Evolutionary conservation across 75 land plant species (phyloP).

Genomic region (Picea sitchensis): DNA sequence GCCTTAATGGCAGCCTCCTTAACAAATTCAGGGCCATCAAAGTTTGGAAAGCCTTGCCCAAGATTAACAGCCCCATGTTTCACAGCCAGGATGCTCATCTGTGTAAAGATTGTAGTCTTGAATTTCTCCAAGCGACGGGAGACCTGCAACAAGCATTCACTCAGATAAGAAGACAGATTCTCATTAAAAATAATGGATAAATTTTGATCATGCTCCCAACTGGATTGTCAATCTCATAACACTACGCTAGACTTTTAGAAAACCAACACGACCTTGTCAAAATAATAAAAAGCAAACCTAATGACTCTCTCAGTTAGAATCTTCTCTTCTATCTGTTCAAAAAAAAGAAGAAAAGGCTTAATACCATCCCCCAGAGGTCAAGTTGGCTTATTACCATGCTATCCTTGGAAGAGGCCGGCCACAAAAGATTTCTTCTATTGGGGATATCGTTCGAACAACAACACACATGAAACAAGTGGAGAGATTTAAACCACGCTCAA

Average conservation of each 20-base stretch:
- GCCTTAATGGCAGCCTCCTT: conserved; percentile 96
- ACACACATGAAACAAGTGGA: too few relatives aligned
- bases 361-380: too few relatives aligned
- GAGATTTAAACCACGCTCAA: too few relatives aligned
- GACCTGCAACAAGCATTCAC: conserved; percentile 37
- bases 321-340: too few relatives aligned
- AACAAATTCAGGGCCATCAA: conserved; percentile 96
- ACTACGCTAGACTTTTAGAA: background rate
- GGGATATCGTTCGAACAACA: too few relatives aligned
- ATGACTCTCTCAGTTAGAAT: too few relatives aligned
- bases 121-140: conserved; percentile 90
- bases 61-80: conserved; percentile 91
- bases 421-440: too few relatives aligned
- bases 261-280: background rate
- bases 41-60: conserved; percentile 98
- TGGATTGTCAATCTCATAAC: background rate
- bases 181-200: background rate
- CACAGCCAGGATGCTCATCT: conserved; percentile 84
- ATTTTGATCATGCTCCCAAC: background rate
- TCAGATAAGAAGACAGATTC: background rate
- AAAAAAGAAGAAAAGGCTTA: too few relatives aligned
- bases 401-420: too few relatives aligned
- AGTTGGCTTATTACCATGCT: too few relatives aligned
- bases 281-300: background rate
- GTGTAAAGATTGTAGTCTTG: conserved; percentile 93